These are phyloP conservation scores for Suillus lakei DNA, from an alignment of 768 basidiomycete species.

Conservation along the genomic window DNA sequence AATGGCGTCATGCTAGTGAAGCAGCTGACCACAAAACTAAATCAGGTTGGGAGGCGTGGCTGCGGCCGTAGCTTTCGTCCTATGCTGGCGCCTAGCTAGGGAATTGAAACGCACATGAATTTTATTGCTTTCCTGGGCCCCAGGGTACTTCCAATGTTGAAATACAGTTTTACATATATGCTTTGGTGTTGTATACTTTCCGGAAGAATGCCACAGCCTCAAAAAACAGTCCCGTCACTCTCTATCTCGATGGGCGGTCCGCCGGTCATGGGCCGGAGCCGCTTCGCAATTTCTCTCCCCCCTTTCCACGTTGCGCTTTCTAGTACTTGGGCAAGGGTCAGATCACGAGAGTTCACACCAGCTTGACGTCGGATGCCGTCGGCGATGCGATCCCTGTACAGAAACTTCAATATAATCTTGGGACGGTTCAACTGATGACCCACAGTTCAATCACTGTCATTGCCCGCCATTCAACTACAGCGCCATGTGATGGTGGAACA, in stretches of 20 bases:
- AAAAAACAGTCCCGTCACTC: constrained; percentile 87
- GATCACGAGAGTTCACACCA: constrained; percentile 49
- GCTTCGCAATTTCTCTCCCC: constrained; percentile 88
- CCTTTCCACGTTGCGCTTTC: constrained; percentile 98
- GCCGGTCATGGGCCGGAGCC: constrained; percentile 69
- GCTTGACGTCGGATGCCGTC: constrained; percentile 67
- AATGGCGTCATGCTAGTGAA: constrained; percentile 7
- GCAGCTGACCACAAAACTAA: constrained; percentile 5
- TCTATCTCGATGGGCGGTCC: constrained; percentile 89
- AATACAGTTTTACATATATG: not conserved
- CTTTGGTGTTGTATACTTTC: not conserved
- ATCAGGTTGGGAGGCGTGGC: constrained; percentile 61
- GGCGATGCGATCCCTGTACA: constrained; percentile 79
- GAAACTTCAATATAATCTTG: constrained; percentile 10
- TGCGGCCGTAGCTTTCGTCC: constrained; percentile 56
- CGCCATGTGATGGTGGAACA: constrained; percentile 78
- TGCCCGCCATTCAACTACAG: constrained; percentile 95
- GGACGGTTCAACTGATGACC: constrained; percentile 32
- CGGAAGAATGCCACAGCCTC: constrained; percentile 2
- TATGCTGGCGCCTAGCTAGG: constrained; percentile 58
- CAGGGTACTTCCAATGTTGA: not conserved
- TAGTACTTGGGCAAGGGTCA: constrained; percentile 85
- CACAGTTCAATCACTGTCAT: constrained; percentile 94
- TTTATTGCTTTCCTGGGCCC: not conserved
- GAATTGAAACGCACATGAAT: constrained; percentile 49